phyloP scores from a whole-genome alignment of 2,329 filamentous ascomycete species.

The Plectosphaerella plurivora region DNA sequence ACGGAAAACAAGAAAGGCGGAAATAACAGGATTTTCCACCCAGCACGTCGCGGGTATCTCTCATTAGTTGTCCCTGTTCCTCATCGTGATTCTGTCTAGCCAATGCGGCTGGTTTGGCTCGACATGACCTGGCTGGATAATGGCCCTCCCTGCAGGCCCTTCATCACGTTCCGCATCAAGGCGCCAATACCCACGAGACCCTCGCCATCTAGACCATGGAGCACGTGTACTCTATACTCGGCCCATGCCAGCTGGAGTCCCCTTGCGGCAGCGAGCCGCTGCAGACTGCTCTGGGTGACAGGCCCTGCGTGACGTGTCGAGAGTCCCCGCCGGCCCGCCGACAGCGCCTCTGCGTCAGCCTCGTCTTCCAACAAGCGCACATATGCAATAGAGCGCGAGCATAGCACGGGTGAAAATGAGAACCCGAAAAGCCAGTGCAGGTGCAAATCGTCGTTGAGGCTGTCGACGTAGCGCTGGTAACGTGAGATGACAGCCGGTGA shows the following conservation, averaged over 20 bases:
- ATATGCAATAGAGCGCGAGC: conserved; percentile 49
- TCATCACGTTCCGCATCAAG: conserved; percentile 79
- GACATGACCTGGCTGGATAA: not conserved
- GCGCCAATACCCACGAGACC: conserved; percentile 63
- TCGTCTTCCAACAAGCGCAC: conserved; percentile 55
- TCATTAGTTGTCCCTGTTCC: not conserved
- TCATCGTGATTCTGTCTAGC: not conserved
- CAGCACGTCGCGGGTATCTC: conserved; percentile 1
- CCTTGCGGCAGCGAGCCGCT: conserved; percentile 56
- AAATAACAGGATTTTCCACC: not conserved
- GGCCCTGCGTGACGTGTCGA: conserved; percentile 58
- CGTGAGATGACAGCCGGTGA: conserved; percentile 36
- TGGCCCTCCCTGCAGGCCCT: conserved; percentile 54
- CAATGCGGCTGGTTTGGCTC: not conserved
- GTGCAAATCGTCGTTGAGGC: conserved; percentile 39
- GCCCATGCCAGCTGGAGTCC: conserved; percentile 67
- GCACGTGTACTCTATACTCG: conserved; percentile 69
- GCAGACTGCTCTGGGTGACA: conserved; percentile 64
- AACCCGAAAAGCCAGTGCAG: conserved; percentile 52
- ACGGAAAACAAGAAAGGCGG: not conserved
- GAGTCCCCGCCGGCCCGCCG: conserved; percentile 29
- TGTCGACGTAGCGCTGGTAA: conserved; percentile 43
- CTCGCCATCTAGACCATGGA: conserved; percentile 60
- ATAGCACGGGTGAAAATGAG: conserved; percentile 54
- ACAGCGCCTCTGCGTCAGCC: conserved; percentile 51